These are phyloP conservation scores for Sambucus nigra DNA, from an alignment of 129 eudicot genomes.

Conservation along the genomic window DNA sequence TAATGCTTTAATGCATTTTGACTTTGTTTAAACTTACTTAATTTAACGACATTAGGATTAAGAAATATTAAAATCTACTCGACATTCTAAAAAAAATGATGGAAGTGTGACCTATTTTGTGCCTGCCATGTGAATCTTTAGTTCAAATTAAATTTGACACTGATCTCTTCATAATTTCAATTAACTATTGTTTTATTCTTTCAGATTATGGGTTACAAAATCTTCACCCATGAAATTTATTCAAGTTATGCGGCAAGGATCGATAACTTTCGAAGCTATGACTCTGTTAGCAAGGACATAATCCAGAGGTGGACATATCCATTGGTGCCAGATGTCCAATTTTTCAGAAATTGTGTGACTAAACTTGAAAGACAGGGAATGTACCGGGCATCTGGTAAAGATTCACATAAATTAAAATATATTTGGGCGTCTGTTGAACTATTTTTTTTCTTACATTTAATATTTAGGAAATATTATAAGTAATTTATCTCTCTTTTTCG, in stretches of 20 bases:
- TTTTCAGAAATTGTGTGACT: slow-evolving; percentile 32
- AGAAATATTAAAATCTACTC: too few species aligned
- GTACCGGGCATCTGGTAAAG: slow-evolving; percentile 66
- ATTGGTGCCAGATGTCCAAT: slow-evolving; percentile 81
- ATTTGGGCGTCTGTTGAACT: too few species aligned
- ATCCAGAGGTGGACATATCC: slow-evolving; percentile 99
- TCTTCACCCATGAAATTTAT: slow-evolving; percentile 82
- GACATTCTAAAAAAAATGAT: too few species aligned
- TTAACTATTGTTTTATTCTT: background rate
- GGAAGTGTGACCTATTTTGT: background rate
- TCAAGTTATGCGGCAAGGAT: slow-evolving; percentile 92
- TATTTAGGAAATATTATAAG: too few species aligned
- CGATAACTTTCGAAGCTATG: slow-evolving; percentile 84
- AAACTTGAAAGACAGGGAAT: slow-evolving; percentile 73
- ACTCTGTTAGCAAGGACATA: slow-evolving; percentile 80
- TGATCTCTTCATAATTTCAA: background rate
- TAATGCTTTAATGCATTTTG: too few species aligned
- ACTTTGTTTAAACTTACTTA: too few species aligned
- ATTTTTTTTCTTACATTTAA: too few species aligned
- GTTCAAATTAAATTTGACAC: too few species aligned
- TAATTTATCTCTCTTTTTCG: too few species aligned
- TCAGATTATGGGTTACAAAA: slow-evolving; percentile 89
- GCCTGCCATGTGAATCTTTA: background rate
- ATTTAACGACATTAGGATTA: too few species aligned
- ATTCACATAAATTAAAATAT: too few species aligned